phyloP scores from a whole-genome alignment of 164 flowering plant species.

The Kalanchoe fedtschenkoi region DNA sequence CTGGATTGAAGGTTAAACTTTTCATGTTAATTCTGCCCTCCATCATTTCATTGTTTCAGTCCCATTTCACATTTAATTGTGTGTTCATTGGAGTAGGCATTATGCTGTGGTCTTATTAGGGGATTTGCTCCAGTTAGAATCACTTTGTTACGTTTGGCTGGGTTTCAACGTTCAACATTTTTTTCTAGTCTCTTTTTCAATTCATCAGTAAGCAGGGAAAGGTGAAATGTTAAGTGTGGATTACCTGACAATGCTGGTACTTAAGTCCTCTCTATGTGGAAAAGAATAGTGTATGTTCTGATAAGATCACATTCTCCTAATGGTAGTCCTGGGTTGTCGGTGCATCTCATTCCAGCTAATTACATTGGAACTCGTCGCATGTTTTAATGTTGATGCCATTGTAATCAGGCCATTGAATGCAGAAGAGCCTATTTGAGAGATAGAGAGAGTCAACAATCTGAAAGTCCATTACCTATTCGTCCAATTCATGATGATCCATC shows the following conservation, averaged over 20 bases:
- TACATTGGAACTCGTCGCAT: too few species aligned
- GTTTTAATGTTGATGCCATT: neutral
- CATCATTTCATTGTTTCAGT: neutral
- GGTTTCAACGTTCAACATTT: neutral
- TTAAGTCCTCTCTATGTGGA: too few species aligned
- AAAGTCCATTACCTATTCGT: constrained; percentile 23
- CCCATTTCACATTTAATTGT: neutral
- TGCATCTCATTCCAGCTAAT: neutral
- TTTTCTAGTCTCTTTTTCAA: neutral
- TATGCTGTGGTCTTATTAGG: neutral
- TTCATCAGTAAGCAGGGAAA: neutral
- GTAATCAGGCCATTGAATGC: constrained; percentile 62
- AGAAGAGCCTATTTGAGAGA: constrained; percentile 46
- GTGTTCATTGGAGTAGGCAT: neutral
- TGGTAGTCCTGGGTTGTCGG: neutral
- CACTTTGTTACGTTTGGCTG: neutral
- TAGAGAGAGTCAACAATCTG: constrained; percentile 21
- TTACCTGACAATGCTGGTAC: too few species aligned
- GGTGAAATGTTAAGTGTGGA: neutral
- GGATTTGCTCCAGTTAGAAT: neutral
- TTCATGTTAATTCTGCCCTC: too few species aligned
- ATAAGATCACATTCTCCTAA: neutral
- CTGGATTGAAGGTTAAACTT: too few species aligned
- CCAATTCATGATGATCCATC: constrained; percentile 13
- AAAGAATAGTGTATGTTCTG: neutral